Evolutionary conservation across 805 yeast species (phyloP), one percentile per base, ranked within the genome.

Genomic region (Saccharomycopsis babjevae): DNA sequence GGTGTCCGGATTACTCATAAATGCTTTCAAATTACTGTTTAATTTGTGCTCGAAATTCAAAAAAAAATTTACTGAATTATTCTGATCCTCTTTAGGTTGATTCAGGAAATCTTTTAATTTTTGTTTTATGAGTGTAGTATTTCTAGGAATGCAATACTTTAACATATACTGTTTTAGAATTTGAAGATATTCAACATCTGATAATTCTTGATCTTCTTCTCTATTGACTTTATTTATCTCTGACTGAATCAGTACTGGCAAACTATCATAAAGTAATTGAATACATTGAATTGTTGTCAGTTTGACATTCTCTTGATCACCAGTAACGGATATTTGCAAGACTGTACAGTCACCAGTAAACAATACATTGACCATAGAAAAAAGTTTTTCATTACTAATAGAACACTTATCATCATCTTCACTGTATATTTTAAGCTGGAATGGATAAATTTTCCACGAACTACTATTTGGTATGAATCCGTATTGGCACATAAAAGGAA

Each of bases 381-480:
- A 46, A 22, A 46, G 28, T 8, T 46, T 16, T 10, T 28, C 52
- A 16, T 40, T 10, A 40, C 22, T 16, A n/a, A 13, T 10, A 18
- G 18, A n/a, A n/a, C n/a, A n/a, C n/a, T n/a, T n/a, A n/a, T n/a
- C 46, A 46, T 46, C 52, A 13, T 43, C 30, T 2, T 46, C 32
- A 25, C 7, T 22, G 28, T 22, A 46, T 20, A 46, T n/a, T 4
- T 46, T 22, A 4, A 46, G 25, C 10, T 46, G 52, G 10, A 46
- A 46, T 5, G 52, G 52, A 13, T 46, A 46, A 11, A 22, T 46
- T 18, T 46, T 46, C 52, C 52, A 46, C 8, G 52, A 46, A 10
- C 32, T 25, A n/a, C 28, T 46, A 16, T 20, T 46, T 22, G 58
- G 58, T 40, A 56, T 38, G n/a, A 56, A 56, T 4, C 52, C 58